These are phyloP conservation scores for Trypanosoma melophagium DNA, from an alignment of 208 protist species.

Conservation along the genomic window DNA sequence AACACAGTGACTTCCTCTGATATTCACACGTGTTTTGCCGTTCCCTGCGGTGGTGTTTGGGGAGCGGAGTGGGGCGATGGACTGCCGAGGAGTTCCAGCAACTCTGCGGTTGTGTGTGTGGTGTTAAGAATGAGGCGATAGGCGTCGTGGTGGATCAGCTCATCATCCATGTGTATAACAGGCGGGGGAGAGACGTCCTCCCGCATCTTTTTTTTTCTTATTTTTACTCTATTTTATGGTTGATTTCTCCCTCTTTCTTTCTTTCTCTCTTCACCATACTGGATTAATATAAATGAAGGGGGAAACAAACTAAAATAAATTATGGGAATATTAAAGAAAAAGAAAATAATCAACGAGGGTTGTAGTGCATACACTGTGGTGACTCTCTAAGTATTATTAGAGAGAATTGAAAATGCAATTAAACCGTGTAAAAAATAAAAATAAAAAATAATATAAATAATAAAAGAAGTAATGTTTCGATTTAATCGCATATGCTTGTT, in stretches of 20 bases:
- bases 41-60: not conserved
- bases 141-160: constrained; percentile 17
- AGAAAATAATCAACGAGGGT: not conserved
- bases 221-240: constrained; percentile 1
- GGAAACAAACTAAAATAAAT: not conserved
- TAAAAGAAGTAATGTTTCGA: not conserved
- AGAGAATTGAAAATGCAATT: no score
- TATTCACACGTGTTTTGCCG: constrained; percentile 16
- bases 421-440: not conserved
- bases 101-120: constrained; percentile 9
- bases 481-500: not conserved
- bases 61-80: not conserved
- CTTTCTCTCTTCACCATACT: not conserved
- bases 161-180: constrained; percentile 7
- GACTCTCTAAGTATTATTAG: not conserved
- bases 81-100: constrained; percentile 5
- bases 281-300: not conserved
- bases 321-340: not conserved
- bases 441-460: not conserved
- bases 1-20: constrained; percentile 27
- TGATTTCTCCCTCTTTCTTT: no score
- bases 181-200: not conserved
- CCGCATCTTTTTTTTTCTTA: constrained; percentile 3
- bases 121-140: constrained; percentile 18
- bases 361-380: not conserved